phyloP scores from a whole-genome alignment of 2,329 filamentous ascomycete genomes.

The Didymellaceae sp. region DNA sequence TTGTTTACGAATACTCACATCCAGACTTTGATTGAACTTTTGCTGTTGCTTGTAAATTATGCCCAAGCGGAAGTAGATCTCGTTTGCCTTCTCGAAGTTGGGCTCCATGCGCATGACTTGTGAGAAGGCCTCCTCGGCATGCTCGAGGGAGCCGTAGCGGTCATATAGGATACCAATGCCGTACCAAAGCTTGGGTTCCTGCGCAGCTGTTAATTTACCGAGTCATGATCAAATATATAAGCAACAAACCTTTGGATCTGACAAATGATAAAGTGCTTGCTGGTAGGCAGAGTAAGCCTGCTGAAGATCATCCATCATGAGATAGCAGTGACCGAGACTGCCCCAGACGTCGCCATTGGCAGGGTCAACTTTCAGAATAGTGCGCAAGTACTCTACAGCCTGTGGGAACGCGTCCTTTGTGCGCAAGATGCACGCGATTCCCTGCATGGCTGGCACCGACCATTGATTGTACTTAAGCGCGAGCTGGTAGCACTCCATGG shows the following conservation, averaged over 20 bases:
- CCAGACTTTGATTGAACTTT: conserved; percentile 89
- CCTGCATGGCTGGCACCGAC: conserved; percentile 90
- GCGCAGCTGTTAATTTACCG: conserved; percentile 4
- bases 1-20: conserved; percentile 61
- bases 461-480: conserved; percentile 86
- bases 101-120: conserved; percentile 99
- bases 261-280: conserved; percentile 88
- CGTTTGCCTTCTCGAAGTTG: conserved; percentile 97
- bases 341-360: conserved; percentile 97
- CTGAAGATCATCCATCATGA: conserved; percentile 98
- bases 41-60: conserved; percentile 99
- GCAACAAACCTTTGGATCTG: conserved; percentile 79
- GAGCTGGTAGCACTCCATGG: conserved; percentile 88
- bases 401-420: conserved; percentile 93
- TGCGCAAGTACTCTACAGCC: conserved; percentile 90
- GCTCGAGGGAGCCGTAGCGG: conserved; percentile 92
- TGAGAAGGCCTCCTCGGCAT: conserved; percentile 97
- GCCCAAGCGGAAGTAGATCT: conserved; percentile 98
- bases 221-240: neutral
- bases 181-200: conserved; percentile 98
- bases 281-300: conserved; percentile 97
- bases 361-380: conserved; percentile 86
- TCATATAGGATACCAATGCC: conserved; percentile 98
- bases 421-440: conserved; percentile 88
- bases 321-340: conserved; percentile 93